These are phyloP conservation scores for Peronospora belbahrii DNA, from an alignment of 352 stramenopile genomes.

Conservation along the genomic window DNA sequence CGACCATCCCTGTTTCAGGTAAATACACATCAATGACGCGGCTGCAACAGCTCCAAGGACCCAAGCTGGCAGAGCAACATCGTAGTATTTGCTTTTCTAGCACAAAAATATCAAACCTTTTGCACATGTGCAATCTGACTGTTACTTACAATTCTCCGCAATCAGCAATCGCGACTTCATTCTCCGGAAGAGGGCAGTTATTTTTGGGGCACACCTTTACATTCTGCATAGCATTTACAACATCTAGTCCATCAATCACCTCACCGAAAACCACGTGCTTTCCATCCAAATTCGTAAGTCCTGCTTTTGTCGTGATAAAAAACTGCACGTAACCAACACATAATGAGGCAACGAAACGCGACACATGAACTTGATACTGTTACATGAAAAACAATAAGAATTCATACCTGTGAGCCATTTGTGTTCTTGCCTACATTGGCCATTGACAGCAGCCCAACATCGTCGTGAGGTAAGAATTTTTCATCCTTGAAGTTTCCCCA, in stretches of 20 bases:
- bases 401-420: constrained; percentile 61
- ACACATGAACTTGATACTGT: background rate
- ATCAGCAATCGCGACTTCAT: constrained; percentile 57
- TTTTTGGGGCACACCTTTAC: constrained; percentile 48
- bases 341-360: background rate
- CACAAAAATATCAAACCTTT: constrained; percentile 8
- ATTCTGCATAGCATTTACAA: constrained; percentile 62
- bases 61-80: constrained; percentile 48
- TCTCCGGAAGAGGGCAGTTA: constrained; percentile 39
- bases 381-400: background rate
- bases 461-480: constrained; percentile 59
- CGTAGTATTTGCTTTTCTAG: constrained; percentile 48
- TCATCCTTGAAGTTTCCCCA: constrained; percentile 85
- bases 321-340: constrained; percentile 32
- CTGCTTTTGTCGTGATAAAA: constrained; percentile 68
- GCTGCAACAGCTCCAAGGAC: constrained; percentile 6
- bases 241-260: constrained; percentile 73
- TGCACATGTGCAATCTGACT: background rate
- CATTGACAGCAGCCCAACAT: constrained; percentile 78
- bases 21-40: constrained; percentile 15
- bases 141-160: constrained; percentile 44
- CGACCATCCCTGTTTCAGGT: no score
- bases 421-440: constrained; percentile 68
- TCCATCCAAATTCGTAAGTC: constrained; percentile 75
- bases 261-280: constrained; percentile 97